Evolutionary conservation across 2,329 filamentous ascomycete species (phyloP).

Genomic region (Ceratocystis colombiana): DNA sequence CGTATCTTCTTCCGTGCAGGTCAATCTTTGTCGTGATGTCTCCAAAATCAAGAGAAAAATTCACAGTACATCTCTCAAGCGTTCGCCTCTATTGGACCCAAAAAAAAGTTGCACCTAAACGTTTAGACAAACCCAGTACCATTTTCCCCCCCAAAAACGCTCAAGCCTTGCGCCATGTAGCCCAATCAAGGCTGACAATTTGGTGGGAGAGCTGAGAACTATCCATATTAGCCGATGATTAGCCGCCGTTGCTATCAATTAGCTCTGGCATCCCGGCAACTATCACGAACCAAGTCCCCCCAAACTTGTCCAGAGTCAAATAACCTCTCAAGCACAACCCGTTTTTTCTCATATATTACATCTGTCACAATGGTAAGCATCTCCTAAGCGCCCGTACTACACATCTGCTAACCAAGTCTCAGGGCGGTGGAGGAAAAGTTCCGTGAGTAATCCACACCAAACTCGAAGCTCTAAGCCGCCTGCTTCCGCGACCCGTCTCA

Average conservation of each 20-base stretch:
- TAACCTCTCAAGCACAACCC: constrained; percentile 1
- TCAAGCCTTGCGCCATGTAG: constrained; percentile 9
- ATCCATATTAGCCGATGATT: constrained; percentile 3
- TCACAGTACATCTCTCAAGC: background rate
- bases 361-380: constrained; percentile 7
- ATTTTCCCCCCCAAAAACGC: background rate
- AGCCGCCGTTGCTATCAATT: constrained; percentile 16
- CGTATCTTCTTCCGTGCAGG: constrained; percentile 5
- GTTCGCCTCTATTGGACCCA: constrained; percentile 16
- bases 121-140: too few species aligned
- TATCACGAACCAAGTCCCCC: background rate
- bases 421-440: constrained; percentile 23
- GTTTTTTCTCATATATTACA: background rate
- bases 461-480: background rate
- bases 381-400: background rate
- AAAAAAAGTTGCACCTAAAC: background rate
- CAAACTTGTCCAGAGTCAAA: background rate
- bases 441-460: constrained; percentile 20
- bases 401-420: background rate
- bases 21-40: constrained; percentile 14
- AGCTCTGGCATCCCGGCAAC: constrained; percentile 5
- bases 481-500: background rate
- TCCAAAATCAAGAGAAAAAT: constrained; percentile 4
- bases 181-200: constrained; percentile 21
- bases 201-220: background rate